Evolutionary conservation across 345 rosid species (phyloP).

Genomic region (Trapa incisa): DNA sequence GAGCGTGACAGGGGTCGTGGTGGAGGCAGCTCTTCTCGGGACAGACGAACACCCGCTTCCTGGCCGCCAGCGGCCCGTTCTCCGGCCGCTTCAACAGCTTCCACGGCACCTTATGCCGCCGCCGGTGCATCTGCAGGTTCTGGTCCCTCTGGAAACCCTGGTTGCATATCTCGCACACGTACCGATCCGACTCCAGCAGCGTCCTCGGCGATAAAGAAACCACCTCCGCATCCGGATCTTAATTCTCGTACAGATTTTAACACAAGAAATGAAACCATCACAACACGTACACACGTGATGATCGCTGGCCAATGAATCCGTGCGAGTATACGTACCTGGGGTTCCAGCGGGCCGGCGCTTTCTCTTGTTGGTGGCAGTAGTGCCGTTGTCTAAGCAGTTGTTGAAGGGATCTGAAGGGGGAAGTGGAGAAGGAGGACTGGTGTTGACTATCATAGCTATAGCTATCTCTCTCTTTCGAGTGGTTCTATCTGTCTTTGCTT

Average conservation of each 20-base stretch:
- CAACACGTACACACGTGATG: no score
- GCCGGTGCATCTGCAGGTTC: slow-evolving; percentile 92
- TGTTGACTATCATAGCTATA: slow-evolving; percentile 1
- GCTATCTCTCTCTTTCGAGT: neutral
- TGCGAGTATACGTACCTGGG: slow-evolving; percentile 37
- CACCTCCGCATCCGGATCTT: slow-evolving; percentile 98
- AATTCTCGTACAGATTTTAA: no score
- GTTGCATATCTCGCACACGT: slow-evolving; percentile 95
- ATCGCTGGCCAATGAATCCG: neutral
- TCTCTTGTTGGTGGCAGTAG: slow-evolving; percentile 32
- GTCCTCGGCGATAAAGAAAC: slow-evolving; percentile 83
- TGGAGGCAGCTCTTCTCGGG: slow-evolving; percentile 91
- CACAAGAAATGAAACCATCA: no score
- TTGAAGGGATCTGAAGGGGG: slow-evolving; percentile 27
- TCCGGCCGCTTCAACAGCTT: slow-evolving; percentile 58
- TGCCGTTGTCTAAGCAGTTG: slow-evolving; percentile 10
- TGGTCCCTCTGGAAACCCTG: slow-evolving; percentile 97
- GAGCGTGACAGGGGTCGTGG: slow-evolving; percentile 88
- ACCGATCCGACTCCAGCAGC: slow-evolving; percentile 79
- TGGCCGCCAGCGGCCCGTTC: slow-evolving; percentile 32
- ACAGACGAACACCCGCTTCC: slow-evolving; percentile 78
- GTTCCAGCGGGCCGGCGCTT: slow-evolving; percentile 85
- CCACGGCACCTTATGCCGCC: slow-evolving; percentile 98
- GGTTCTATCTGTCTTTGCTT: neutral
- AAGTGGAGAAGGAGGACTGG: slow-evolving; percentile 6